phyloP scores from a whole-genome alignment of 495 filamentous ascomycete species.

The Talaromyces ruber region DNA sequence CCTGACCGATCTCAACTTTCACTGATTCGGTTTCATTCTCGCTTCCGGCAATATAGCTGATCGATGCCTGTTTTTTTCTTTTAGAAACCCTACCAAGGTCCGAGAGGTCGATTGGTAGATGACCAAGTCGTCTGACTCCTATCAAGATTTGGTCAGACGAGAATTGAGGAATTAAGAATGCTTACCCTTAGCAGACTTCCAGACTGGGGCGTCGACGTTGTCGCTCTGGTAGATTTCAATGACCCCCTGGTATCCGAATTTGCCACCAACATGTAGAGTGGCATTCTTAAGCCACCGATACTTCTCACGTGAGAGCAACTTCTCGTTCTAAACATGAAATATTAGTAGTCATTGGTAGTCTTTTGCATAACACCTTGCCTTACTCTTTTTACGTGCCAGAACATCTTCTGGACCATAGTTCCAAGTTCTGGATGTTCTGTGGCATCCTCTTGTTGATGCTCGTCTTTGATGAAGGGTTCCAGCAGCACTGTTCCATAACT shows the following conservation, averaged over 20 bases:
- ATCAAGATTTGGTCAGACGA: not conserved
- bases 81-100: not conserved
- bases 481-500: constrained; percentile 47
- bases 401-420: constrained; percentile 2
- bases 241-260: not conserved
- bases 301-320: not conserved
- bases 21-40: not conserved
- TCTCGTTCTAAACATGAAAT: not conserved
- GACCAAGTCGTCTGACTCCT: not conserved
- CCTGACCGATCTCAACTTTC: not conserved
- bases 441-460: not conserved
- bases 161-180: not conserved
- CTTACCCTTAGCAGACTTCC: not conserved
- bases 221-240: not conserved
- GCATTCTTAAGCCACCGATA: not conserved
- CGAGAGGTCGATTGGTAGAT: not conserved
- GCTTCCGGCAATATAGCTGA: too few species aligned
- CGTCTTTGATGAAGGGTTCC: not conserved
- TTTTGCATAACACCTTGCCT: too few species aligned
- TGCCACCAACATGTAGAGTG: not conserved
- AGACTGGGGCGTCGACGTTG: not conserved
- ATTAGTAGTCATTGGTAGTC: too few species aligned
- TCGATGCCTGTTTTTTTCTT: not conserved
- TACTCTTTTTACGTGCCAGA: constrained; percentile 1
- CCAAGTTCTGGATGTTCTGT: not conserved